Percentiles rank a stretch among this genome's conserved stretches.
Evolutionary conservation across 768 basidiomycete genomes (phyloP).

Genomic region (Pleurotus ostreatus): DNA sequence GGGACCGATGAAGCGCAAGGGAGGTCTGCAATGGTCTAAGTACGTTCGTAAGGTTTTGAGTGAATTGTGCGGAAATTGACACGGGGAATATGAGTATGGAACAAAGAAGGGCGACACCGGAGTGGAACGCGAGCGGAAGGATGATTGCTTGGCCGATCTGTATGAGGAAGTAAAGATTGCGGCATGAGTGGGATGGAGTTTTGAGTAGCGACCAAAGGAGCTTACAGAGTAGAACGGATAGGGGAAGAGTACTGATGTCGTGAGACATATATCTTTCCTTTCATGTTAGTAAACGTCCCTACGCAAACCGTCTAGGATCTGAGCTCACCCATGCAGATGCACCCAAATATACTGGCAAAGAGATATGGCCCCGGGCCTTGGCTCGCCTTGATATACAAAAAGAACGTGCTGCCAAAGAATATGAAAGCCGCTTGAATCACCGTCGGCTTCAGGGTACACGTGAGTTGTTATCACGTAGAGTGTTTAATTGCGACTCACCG

Average conservation of each 20-base stretch:
- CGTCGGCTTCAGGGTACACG: slow-evolving; percentile 37
- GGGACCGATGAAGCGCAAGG: slow-evolving; percentile 40
- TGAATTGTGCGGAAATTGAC: slow-evolving; percentile 58
- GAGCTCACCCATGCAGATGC: slow-evolving; percentile 51
- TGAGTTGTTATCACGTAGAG: slow-evolving; percentile 3
- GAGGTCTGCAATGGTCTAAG: slow-evolving; percentile 43
- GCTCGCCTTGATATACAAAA: slow-evolving; percentile 57
- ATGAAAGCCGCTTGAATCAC: slow-evolving; percentile 60
- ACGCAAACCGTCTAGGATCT: not conserved
- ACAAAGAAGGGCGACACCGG: slow-evolving; percentile 46
- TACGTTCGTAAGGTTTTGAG: slow-evolving; percentile 41
- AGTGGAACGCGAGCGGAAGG: slow-evolving; percentile 57
- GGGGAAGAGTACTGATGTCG: slow-evolving; percentile 57
- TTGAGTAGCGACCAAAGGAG: not conserved
- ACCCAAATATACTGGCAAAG: slow-evolving; percentile 52
- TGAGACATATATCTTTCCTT: slow-evolving; percentile 50
- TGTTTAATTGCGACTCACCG: slow-evolving; percentile 18
- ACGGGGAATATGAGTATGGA: slow-evolving; percentile 60
- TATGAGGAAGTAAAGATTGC: not conserved
- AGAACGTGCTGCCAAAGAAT: slow-evolving; percentile 52
- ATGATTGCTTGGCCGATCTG: slow-evolving; percentile 49
- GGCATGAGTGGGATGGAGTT: too few species aligned
- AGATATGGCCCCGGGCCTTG: slow-evolving; percentile 62
- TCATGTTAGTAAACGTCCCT: slow-evolving; percentile 1
- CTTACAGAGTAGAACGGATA: slow-evolving; percentile 56